Evolutionary conservation across 208 protist species (phyloP).

Genomic region (Acanthamoeba triangularis): DNA sequence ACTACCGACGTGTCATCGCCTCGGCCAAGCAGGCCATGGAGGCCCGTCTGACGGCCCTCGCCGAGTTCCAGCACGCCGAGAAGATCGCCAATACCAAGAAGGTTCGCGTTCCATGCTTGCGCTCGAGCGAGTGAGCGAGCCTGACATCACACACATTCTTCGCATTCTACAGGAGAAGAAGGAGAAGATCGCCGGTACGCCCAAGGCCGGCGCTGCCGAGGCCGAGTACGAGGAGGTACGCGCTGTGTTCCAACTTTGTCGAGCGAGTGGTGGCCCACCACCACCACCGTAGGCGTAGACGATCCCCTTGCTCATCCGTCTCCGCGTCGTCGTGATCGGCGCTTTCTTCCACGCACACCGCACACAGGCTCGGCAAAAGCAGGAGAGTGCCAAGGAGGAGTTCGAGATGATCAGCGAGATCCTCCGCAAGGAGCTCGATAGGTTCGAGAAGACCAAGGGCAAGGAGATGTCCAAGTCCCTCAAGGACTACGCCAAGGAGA

Average conservation of each 20-base stretch:
- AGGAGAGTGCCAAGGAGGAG: constrained; percentile 69
- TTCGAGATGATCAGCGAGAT: constrained; percentile 75
- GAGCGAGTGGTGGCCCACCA: no score
- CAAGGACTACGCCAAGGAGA: constrained; percentile 59
- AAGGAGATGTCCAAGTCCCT: constrained; percentile 50
- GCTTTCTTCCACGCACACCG: background rate
- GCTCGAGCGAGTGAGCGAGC: background rate
- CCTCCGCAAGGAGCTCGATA: constrained; percentile 61
- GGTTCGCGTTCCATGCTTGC: background rate
- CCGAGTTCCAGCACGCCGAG: constrained; percentile 70
- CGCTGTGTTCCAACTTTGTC: no score
- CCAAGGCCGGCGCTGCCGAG: constrained; percentile 46
- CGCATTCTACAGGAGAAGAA: background rate
- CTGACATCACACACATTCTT: background rate
- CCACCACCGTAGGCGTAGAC: no score
- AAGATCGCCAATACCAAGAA: constrained; percentile 54
- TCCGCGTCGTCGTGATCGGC: background rate
- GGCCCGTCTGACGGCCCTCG: constrained; percentile 5
- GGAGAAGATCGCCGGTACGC: constrained; percentile 57
- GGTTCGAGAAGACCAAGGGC: constrained; percentile 73
- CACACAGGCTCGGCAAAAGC: constrained; percentile 24
- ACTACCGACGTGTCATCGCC: constrained; percentile 17
- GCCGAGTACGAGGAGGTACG: constrained; percentile 58
- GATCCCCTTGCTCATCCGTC: background rate
- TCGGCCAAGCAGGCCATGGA: constrained; percentile 50